A percentile compares a stretch with the other conserved stretches of the same genome.
These are phyloP conservation scores for Backusella tuberculispora DNA, from an alignment of 192 early-diverging fungal genomes.

Conservation along the genomic window DNA sequence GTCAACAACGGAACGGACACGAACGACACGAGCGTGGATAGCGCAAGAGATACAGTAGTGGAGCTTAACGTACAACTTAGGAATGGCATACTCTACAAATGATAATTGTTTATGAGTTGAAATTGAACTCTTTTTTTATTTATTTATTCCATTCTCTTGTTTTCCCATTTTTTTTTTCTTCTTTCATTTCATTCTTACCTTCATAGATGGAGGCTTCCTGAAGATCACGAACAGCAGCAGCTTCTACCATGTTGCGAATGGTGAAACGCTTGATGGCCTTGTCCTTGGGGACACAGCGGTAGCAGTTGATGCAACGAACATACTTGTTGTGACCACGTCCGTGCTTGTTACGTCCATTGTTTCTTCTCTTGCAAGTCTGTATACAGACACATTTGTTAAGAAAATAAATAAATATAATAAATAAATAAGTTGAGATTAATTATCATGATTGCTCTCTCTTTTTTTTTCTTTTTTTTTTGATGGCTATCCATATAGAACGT, in stretches of 20 bases:
- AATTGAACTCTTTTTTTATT: not conserved
- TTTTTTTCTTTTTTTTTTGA: not conserved
- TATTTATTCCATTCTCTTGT: slow-evolving; percentile 12
- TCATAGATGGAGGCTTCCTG: slow-evolving; percentile 95
- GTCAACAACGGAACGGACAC: slow-evolving; percentile 88
- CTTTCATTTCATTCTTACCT: slow-evolving; percentile 48
- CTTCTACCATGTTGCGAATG: slow-evolving; percentile 99
- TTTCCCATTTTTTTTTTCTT: not conserved
- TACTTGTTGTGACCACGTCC: slow-evolving; percentile 98
- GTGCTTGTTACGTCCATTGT: slow-evolving; percentile 99
- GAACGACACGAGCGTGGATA: slow-evolving; percentile 94
- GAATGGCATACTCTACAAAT: slow-evolving; percentile 80
- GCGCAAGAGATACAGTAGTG: slow-evolving; percentile 99
- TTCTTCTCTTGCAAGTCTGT: slow-evolving; percentile 98
- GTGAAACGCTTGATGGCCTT: slow-evolving; percentile 99
- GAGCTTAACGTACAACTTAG: slow-evolving; percentile 99
- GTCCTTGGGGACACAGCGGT: slow-evolving; percentile 92
- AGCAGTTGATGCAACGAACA: slow-evolving; percentile 99
- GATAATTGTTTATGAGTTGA: slow-evolving; percentile 23
- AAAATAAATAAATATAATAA: not conserved
- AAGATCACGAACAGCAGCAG: slow-evolving; percentile 96
- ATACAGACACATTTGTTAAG: not conserved
- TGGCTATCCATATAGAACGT: not conserved
- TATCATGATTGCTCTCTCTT: not conserved
- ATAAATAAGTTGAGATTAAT: not conserved